phyloP scores from a whole-genome alignment of 768 basidiomycete genomes.

The Leucocoprinus birnbaumii region DNA sequence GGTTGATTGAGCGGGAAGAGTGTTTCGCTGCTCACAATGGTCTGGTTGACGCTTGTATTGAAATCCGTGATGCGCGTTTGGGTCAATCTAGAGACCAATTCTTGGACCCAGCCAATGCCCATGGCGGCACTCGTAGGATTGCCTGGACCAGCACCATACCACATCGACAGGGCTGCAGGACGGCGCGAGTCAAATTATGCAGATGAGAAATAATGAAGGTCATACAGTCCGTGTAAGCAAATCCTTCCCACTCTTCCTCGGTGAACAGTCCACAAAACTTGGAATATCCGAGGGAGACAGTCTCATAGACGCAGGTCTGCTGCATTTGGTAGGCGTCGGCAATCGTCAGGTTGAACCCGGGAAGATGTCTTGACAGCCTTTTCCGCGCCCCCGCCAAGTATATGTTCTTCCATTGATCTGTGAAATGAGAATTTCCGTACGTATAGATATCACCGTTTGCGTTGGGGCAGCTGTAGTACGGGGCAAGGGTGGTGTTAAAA shows the following conservation, averaged over 20 bases:
- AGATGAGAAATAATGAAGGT: background rate
- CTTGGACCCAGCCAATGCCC: conserved; percentile 69
- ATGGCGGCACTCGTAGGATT: conserved; percentile 59
- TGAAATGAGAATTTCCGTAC: conserved; percentile 39
- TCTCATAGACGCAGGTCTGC: conserved; percentile 76
- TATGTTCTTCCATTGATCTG: conserved; percentile 49
- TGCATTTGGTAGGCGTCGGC: conserved; percentile 60
- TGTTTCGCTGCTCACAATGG: conserved; percentile 49
- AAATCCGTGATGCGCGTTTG: conserved; percentile 49
- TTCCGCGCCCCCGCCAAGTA: conserved; percentile 58
- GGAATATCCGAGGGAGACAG: conserved; percentile 77
- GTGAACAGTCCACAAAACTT: conserved; percentile 78
- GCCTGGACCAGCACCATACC: conserved; percentile 70
- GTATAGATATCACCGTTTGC: conserved; percentile 39
- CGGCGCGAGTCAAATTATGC: background rate
- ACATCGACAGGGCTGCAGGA: conserved; percentile 46
- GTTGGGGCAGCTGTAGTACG: conserved; percentile 66
- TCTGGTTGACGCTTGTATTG: conserved; percentile 67
- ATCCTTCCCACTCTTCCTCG: conserved; percentile 78
- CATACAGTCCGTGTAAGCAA: conserved; percentile 52
- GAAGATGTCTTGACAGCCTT: conserved; percentile 46
- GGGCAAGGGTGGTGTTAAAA: conserved; percentile 71
- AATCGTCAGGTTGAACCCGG: conserved; percentile 49
- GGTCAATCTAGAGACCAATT: conserved; percentile 68
- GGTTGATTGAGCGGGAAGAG: conserved; percentile 56